Evolutionary conservation across 2,329 filamentous ascomycete species (phyloP), one percentile per base, ranked within the genome.

Genomic region (Domatiomyces globalis): DNA sequence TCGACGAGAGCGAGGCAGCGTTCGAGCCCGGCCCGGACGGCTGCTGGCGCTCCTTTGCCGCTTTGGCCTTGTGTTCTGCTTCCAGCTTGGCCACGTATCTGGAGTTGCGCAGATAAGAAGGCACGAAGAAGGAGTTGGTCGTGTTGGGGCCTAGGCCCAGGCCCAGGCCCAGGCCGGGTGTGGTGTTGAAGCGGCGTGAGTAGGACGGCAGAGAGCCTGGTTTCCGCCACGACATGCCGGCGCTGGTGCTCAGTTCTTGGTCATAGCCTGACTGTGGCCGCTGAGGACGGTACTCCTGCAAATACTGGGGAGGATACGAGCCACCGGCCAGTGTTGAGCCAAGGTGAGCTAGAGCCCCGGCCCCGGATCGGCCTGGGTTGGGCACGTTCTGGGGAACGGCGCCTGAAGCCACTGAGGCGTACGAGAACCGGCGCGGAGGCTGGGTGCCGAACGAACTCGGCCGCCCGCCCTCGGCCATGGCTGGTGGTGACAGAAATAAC

Each of bases 61-160:
- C 51, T 63, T 78, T 85, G 46, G 77, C 75, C 64, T 73, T 78
- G 65, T 88, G 77, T 52, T 77, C 79, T 55, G 86, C 81, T 60
- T 85, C 80, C 46, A 95, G 74, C 64, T 79, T 81, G 60, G 84
- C 78, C 49, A 90, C 80, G 67, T 95, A 89, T 62, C 80, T 79
- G 12, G 87, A 90, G 42, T 79, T 79, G 59, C 76, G 74, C 45
- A 96, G 76, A 68, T 95, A 95, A 4, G 87, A 88, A 0, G 90
- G 90, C 9, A 83, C 76, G 66, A 95, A 88, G 72, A 90, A 90
- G 52, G 67, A 61, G 52, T 73, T 66, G 56, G 64, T 59, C 45
- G 56, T 62, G 50, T 49, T 60, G 56, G 15, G 62, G 57, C 58
- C 62, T 44, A 43, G 47, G 19, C 51, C 56, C 56, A 45, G 25